These are phyloP conservation scores for Rheum nobile DNA, from an alignment of 148 eudicot species.

Conservation along the genomic window DNA sequence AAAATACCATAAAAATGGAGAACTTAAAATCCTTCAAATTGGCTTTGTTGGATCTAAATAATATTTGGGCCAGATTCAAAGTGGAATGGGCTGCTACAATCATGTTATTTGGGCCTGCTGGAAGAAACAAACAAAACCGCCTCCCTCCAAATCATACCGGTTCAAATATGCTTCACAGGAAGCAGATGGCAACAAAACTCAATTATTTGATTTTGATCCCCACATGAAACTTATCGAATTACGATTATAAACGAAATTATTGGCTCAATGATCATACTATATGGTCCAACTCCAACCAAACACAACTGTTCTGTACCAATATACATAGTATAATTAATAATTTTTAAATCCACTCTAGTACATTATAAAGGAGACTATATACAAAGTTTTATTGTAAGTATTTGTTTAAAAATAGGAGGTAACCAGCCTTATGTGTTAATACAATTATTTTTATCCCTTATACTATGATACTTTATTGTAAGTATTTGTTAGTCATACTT, in stretches of 20 bases:
- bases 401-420: no score
- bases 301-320: background rate
- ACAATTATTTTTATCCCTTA: no score
- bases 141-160: background rate
- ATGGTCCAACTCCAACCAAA: constrained; percentile 2
- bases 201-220: constrained; percentile 1
- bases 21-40: no score
- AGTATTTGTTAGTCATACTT: no score
- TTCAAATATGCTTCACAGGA: background rate
- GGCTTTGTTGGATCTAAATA: no score
- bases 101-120: background rate
- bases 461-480: no score
- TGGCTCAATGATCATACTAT: background rate
- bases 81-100: background rate
- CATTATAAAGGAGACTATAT: no score
- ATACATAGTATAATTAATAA: no score
- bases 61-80: background rate
- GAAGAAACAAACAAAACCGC: background rate
- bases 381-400: no score
- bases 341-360: no score
- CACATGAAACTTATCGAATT: background rate
- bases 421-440: no score
- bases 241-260: background rate
- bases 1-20: no score
- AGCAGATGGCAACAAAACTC: background rate